phyloP scores from a whole-genome alignment of 106 monocot genomes.

The Ottelia alismoides region DNA sequence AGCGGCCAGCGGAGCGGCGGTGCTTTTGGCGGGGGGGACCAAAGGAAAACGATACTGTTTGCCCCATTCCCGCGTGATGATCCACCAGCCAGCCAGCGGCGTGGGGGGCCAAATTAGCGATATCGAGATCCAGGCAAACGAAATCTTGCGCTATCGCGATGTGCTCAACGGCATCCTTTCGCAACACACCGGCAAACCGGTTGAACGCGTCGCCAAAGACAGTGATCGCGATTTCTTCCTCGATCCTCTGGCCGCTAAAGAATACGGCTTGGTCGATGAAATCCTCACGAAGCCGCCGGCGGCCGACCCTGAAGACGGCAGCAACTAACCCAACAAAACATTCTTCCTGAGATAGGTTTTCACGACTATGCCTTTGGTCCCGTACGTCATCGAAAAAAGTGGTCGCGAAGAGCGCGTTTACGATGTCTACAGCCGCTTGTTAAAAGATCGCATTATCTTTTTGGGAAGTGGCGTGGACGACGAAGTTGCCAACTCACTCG shows the following conservation, averaged over 20 bases:
- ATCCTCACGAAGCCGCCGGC: too few species aligned
- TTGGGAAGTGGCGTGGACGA: slow-evolving; percentile 3
- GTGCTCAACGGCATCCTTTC: slow-evolving; percentile 38
- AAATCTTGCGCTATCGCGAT: slow-evolving; percentile 55
- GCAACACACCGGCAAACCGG: slow-evolving; percentile 37
- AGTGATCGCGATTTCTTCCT: slow-evolving; percentile 58
- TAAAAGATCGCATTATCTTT: too few species aligned
- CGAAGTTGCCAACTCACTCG: slow-evolving; percentile 44
- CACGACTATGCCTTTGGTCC: too few species aligned
- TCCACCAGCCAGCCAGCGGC: slow-evolving; percentile 68
- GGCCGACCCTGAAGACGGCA: too few species aligned
- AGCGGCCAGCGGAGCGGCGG: slow-evolving; percentile 60
- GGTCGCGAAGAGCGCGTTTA: too few species aligned
- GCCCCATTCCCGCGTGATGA: slow-evolving; percentile 60
- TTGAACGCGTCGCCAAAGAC: slow-evolving; percentile 28
- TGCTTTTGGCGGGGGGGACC: slow-evolving; percentile 53
- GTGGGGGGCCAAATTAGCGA: slow-evolving; percentile 37
- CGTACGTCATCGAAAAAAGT: too few species aligned
- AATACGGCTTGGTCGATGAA: slow-evolving; percentile 62
- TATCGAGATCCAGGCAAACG: slow-evolving; percentile 60
- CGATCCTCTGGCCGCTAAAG: slow-evolving; percentile 63
- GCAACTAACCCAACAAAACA: too few species aligned
- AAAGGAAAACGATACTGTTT: slow-evolving; percentile 41
- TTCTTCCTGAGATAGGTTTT: too few species aligned
- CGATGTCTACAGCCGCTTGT: too few species aligned